phyloP scores from a whole-genome alignment of 169 alveolate species.

The Plasmodium fragile region DNA sequence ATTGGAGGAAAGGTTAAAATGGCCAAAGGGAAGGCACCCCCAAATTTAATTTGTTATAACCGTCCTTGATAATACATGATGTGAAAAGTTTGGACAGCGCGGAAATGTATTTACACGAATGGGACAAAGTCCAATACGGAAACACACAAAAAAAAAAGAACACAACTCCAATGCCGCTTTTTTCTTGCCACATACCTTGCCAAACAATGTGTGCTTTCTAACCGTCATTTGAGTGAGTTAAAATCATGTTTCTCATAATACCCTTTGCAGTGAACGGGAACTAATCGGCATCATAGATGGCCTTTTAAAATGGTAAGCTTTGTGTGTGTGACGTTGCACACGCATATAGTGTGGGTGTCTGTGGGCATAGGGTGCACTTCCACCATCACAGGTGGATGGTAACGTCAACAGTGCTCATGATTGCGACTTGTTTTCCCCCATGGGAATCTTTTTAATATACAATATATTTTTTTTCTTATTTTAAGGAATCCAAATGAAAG shows the following conservation, averaged over 20 bases:
- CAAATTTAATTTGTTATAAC: neutral
- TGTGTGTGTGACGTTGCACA: neutral
- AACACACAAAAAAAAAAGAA: neutral
- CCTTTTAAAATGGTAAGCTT: slow-evolving; percentile 60
- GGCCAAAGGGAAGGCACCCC: neutral
- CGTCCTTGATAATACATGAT: neutral
- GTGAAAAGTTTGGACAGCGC: neutral
- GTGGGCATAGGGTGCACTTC: neutral
- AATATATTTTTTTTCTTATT: neutral
- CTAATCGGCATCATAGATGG: slow-evolving; percentile 60
- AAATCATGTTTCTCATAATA: neutral
- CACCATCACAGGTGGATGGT: neutral
- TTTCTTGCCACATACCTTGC: neutral
- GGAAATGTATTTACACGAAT: neutral
- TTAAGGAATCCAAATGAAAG: slow-evolving; percentile 73
- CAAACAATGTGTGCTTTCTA: neutral
- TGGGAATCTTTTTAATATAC: neutral
- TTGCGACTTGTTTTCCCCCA: neutral
- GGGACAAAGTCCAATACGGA: neutral
- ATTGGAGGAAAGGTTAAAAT: slow-evolving; percentile 32
- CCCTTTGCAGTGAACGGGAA: slow-evolving; percentile 53
- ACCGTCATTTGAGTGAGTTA: neutral
- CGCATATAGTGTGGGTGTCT: neutral
- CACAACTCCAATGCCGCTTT: neutral
- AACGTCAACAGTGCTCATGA: neutral